phyloP scores from a whole-genome alignment of 148 eudicot species.

The Fallopia convolvulus region DNA sequence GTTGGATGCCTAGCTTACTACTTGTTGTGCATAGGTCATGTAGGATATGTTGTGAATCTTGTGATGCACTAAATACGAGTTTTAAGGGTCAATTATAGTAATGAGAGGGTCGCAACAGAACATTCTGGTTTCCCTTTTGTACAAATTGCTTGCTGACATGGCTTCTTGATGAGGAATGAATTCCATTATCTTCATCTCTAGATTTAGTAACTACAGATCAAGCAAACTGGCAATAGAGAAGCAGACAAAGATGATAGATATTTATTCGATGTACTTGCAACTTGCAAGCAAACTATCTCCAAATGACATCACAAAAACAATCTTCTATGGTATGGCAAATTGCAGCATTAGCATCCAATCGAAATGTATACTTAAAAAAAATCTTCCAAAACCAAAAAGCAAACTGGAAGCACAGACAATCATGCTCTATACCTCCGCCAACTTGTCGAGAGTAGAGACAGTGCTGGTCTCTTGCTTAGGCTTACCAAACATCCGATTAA shows the following conservation, averaged over 20 bases:
- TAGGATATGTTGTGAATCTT: too few relatives aligned
- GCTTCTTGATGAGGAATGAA: too few relatives aligned
- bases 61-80: too few relatives aligned
- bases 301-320: neutral
- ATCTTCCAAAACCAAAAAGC: neutral
- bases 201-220: too few relatives aligned
- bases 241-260: neutral
- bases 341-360: neutral
- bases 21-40: too few relatives aligned
- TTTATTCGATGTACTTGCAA: neutral
- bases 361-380: neutral
- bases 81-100: too few relatives aligned
- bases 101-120: slow-evolving; percentile 15
- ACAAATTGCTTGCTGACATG: too few relatives aligned
- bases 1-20: too few relatives aligned
- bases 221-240: neutral
- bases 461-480: slow-evolving; percentile 28
- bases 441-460: slow-evolving; percentile 26
- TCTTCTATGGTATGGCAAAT: neutral
- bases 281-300: neutral
- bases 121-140: slow-evolving; percentile 23
- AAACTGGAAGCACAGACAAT: neutral
- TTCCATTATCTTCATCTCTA: too few relatives aligned
- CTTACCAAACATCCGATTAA: slow-evolving; percentile 28
- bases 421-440: slow-evolving; percentile 21